Evolutionary conservation across 805 yeast genomes (phyloP), one percentile per base, ranked within the genome.

Genomic region (Sugiyamaella qingdaonensis): DNA sequence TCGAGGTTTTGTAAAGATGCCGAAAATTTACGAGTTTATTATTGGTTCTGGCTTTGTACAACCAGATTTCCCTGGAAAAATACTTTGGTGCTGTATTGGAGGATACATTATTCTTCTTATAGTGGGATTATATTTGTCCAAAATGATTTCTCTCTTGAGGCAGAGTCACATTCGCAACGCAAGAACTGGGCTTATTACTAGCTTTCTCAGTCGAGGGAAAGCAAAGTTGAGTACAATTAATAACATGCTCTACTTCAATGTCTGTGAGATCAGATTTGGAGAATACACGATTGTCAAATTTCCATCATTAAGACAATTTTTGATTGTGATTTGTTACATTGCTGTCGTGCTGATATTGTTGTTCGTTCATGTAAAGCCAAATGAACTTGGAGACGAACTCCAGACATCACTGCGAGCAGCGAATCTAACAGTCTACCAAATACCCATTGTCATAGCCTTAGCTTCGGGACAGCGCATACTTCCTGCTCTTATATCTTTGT

Each of bases 401-500:
- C 78, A 45, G 27, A 16, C 37, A 5, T 16, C 48, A 4, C 31
- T 31, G 13, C 35, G 48, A 11, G 48, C 48, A 14, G 32, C 48
- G 9, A 29, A 45, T n/a, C 14, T 45, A 11, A 45, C 48, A 4
- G 48, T 32, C n/a, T 45, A 45, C 37, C 48, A 45, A 10, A 31
- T 32, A 14, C 48, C 48, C 5, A 31, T 45, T 0, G 51, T 70
- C 2, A 49, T 75, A 18, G 66, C 70, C 50, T 49, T 76, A 5
- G 57, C 71, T 33, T 64, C 73, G 2, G 61, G 69, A 13, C 76
- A 76, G 57, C 68, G 73, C 54, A 76, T 73, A 52, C 52, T 73
- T 7, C 51, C 75, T 1, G 63, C 72, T 1, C 46, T 75, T 8
- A 62, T 76, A 0, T 81, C 81, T 2, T 62, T 76, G 31, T 64